Base-by-base conservation (phyloP, 1,284 basidiomycete species). In the Ganoderma lingzhi region DNA sequence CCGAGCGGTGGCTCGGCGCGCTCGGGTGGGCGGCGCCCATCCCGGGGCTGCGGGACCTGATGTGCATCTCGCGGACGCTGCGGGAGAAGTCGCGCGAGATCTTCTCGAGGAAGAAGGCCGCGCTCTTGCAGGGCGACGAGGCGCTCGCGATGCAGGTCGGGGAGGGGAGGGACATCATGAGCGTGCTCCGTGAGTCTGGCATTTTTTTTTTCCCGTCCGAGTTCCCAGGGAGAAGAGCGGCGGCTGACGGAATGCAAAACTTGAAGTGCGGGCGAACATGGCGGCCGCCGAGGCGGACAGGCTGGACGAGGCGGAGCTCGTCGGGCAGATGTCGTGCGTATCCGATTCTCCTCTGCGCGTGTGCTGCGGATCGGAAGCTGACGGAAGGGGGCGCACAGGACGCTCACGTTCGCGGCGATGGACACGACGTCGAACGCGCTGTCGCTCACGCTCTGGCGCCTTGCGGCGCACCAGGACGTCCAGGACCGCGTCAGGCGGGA, bases 91-190 rank as follows among this genome's bases (percentile, higher is more conserved):
- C 83, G 1, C 62, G 72, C 1, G 77, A 81, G 48, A 82, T 86
- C 10, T 80, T 79, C 32, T 71, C 80, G 53, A 73, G 73, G 37
- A 86, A 84, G 75, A 81, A 78, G 72, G 72, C 68, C 15, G 81
- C 81, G 2, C 66, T 84, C 6, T 73, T 71, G 30, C 74, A 77
- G 61, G 82, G 81, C 0, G 79, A 82, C 35, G 78, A 81, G n/a
- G 79, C 72, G 10, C 66, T 82, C 1, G 53, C 71, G 6, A 67
- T 73, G 12, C 79, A 83, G 64, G 72, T 82, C 58, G 82, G 79
- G 1, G 72, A 72, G 51, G 83, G 81, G n/a, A 84, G 82, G 59
- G 84, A 86, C 73, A 80, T 86, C 56, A 80, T 87, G 64, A 86
- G 83, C 66, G 80, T 83, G 60, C 73, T 86, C 12, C 77, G 84